A percentile compares a stretch with the other conserved stretches of the same genome.
Evolutionary conservation across 2,329 filamentous ascomycete genomes (phyloP).

Genomic region (Fusarium sp.): DNA sequence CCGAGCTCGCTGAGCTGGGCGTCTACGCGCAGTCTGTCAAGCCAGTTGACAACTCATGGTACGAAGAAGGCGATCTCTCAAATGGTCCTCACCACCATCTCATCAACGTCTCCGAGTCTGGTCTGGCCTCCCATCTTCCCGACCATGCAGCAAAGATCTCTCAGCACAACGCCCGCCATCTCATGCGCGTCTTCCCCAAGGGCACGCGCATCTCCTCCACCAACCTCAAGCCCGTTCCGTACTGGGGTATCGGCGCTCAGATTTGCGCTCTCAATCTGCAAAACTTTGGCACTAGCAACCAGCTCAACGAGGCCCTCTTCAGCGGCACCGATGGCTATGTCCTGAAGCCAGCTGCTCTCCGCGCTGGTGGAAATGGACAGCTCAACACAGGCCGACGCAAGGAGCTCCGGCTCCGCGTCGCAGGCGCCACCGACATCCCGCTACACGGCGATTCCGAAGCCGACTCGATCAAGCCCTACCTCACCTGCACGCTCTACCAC

Average conservation of each 20-base stretch:
- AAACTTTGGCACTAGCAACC: conserved; percentile 70
- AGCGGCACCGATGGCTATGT: conserved; percentile 71
- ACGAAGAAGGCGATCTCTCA: conserved; percentile 56
- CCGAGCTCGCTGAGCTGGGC: conserved; percentile 70
- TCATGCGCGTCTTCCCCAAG: conserved; percentile 77
- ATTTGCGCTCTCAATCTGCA: conserved; percentile 77
- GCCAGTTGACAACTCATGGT: conserved; percentile 72
- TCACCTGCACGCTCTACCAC: conserved; percentile 71
- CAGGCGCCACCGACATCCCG: conserved; percentile 69
- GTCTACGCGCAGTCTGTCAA: conserved; percentile 77
- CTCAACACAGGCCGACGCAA: conserved; percentile 57
- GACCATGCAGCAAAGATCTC: conserved; percentile 58
- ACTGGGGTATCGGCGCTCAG: conserved; percentile 74
- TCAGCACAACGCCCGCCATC: conserved; percentile 68
- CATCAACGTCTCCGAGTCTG: conserved; percentile 74
- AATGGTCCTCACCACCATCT: conserved; percentile 71
- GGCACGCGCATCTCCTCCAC: conserved; percentile 73
- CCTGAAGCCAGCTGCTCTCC: conserved; percentile 69
- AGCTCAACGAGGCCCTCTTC: conserved; percentile 75
- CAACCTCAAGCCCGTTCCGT: conserved; percentile 69
- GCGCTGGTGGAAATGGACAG: conserved; percentile 62
- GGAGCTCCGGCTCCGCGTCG: conserved; percentile 66
- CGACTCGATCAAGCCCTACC: conserved; percentile 67
- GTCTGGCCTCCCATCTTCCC: conserved; percentile 62
- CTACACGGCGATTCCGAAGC: conserved; percentile 59